Conservation (phyloP, 345 rosid genomes). For the Reutealis trisperma region DNA sequence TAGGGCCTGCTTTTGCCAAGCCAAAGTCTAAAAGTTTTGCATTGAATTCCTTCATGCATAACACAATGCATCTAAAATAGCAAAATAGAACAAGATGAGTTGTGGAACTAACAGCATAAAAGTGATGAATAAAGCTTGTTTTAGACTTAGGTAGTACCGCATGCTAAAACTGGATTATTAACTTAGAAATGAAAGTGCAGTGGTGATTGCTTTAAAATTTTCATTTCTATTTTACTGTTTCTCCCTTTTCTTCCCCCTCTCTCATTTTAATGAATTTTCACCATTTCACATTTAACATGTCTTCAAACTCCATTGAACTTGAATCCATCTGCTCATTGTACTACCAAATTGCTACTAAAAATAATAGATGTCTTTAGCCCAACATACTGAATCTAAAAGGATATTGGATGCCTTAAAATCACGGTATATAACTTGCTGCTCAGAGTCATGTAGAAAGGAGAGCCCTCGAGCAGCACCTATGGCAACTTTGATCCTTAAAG, state of each 20-base stretch:
- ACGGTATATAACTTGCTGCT: slow-evolving; percentile 70
- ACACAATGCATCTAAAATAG: slow-evolving; percentile 5
- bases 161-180: no score
- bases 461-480: slow-evolving; percentile 77
- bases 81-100: no score
- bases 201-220: no score
- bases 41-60: slow-evolving; percentile 49
- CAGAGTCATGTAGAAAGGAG: slow-evolving; percentile 67
- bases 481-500: slow-evolving; percentile 61
- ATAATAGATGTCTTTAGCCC: neutral
- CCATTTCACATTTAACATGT: no score
- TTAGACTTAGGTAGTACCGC: no score
- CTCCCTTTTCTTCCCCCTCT: no score
- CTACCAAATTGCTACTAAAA: neutral
- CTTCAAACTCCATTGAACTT: no score
- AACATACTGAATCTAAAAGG: slow-evolving; percentile 67
- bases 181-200: no score
- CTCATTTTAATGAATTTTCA: no score
- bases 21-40: slow-evolving; percentile 72
- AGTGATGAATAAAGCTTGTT: no score
- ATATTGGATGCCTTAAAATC: slow-evolving; percentile 86
- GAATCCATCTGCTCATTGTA: neutral
- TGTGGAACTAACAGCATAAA: no score
- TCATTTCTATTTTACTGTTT: no score
- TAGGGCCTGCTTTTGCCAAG: slow-evolving; percentile 64